Conservation (phyloP, 176 grass and related monocot species). For the Poa annua region DNA sequence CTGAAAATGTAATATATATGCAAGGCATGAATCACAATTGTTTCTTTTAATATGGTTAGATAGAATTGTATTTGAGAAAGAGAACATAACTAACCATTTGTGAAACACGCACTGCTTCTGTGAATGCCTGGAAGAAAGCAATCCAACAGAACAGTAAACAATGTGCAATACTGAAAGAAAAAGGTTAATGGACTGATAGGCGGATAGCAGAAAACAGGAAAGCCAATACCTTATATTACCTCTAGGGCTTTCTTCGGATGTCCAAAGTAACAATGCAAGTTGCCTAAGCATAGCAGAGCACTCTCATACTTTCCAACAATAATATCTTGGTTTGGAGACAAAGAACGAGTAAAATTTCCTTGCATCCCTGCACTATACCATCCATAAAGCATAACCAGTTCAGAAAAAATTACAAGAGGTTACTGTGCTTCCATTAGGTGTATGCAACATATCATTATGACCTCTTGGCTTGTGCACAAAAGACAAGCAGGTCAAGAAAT, state of each 20-base stretch:
- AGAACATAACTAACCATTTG: slow-evolving; percentile 74
- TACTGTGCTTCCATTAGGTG: background rate
- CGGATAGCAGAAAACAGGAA: slow-evolving; percentile 9
- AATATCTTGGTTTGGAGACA: slow-evolving; percentile 62
- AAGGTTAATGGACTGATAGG: slow-evolving; percentile 7
- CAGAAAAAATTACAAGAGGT: slow-evolving; percentile 24
- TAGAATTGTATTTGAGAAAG: slow-evolving; percentile 29
- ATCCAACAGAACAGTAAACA: slow-evolving; percentile 36
- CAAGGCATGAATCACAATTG: background rate
- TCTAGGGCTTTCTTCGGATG: slow-evolving; percentile 95
- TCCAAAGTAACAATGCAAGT: slow-evolving; percentile 91
- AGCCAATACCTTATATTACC: slow-evolving; percentile 54
- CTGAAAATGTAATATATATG: background rate
- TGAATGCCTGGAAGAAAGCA: slow-evolving; percentile 79
- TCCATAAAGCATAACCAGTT: slow-evolving; percentile 40
- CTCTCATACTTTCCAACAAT: slow-evolving; percentile 90
- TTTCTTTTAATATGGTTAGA: background rate
- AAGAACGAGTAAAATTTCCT: slow-evolving; percentile 74
- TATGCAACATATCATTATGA: slow-evolving; percentile 29
- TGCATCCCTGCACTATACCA: slow-evolving; percentile 91
- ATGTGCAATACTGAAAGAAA: slow-evolving; percentile 36
- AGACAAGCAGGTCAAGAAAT: background rate
- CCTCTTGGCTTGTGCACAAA: slow-evolving; percentile 16
- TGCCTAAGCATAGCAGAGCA: slow-evolving; percentile 89
- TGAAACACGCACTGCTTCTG: slow-evolving; percentile 92